Evolutionary conservation across 116 monocot species (phyloP).

Genomic region (Posidonia oceanica): DNA sequence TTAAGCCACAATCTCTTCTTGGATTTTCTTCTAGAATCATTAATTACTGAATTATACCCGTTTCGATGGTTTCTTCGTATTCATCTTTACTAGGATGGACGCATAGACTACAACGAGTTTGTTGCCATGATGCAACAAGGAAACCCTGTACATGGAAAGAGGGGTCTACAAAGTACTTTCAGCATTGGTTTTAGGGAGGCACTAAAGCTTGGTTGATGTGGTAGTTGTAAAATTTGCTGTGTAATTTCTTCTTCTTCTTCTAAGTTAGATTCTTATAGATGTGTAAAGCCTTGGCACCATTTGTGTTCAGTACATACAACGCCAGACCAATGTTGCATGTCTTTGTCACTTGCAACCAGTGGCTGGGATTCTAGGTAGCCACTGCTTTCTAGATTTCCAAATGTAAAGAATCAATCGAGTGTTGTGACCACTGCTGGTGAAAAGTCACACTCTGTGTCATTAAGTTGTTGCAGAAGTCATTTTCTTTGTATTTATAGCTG

Average conservation of each 20-base stretch:
- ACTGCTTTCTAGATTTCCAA: too few species aligned
- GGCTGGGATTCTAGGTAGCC: not conserved
- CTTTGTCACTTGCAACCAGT: not conserved
- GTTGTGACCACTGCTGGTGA: too few species aligned
- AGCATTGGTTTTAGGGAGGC: conserved; percentile 44
- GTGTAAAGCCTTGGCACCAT: not conserved
- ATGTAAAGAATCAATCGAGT: too few species aligned
- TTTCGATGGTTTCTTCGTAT: too few species aligned
- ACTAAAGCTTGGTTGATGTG: conserved; percentile 28
- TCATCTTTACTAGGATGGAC: conserved; percentile 36
- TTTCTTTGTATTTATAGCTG: too few species aligned
- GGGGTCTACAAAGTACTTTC: conserved; percentile 27
- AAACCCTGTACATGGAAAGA: conserved; percentile 31
- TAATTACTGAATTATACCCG: too few species aligned
- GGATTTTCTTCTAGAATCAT: not conserved
- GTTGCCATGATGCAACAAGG: conserved; percentile 72
- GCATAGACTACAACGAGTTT: conserved; percentile 72
- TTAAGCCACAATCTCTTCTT: not conserved
- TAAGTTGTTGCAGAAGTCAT: too few species aligned
- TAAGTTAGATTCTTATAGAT: conserved; percentile 1
- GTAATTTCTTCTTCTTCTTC: not conserved
- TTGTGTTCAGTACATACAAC: not conserved
- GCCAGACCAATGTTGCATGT: not conserved
- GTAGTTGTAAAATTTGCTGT: conserved; percentile 1
- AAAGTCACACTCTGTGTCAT: too few species aligned